Evolutionary conservation across 371 early-diverging fungal species (phyloP).

Genomic region (Haplosporangium sp.): DNA sequence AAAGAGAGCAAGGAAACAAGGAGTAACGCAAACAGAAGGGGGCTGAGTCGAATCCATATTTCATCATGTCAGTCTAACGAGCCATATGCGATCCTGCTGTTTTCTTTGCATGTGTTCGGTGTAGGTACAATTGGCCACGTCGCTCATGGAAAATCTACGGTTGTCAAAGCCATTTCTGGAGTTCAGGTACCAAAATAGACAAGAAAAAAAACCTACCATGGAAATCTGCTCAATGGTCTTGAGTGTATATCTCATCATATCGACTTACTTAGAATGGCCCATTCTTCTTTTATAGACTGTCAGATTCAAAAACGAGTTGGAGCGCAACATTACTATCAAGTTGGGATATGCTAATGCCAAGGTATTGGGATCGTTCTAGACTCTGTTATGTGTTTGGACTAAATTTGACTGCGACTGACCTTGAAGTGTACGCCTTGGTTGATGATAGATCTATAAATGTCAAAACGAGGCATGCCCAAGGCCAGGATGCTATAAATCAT

Average conservation of each 20-base stretch:
- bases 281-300: slow-evolving; percentile 79
- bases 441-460: slow-evolving; percentile 97
- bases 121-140: slow-evolving; percentile 99
- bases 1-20: background rate
- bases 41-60: background rate
- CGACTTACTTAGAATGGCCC: background rate
- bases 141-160: slow-evolving; percentile 99
- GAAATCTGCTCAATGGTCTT: background rate
- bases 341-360: slow-evolving; percentile 99
- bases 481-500: slow-evolving; percentile 96
- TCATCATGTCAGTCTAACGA: background rate
- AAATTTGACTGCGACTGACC: too few relatives aligned
- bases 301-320: slow-evolving; percentile 99
- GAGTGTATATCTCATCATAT: too few relatives aligned
- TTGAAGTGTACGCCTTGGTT: too few relatives aligned
- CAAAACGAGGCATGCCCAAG: slow-evolving; percentile 92
- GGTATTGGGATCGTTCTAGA: slow-evolving; percentile 57
- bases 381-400: background rate
- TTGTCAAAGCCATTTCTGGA: slow-evolving; percentile 99
- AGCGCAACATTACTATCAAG: slow-evolving; percentile 99
- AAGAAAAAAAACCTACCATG: background rate
- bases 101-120: background rate
- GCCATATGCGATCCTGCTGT: background rate
- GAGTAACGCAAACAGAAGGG: background rate
- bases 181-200: slow-evolving; percentile 77